Evolutionary conservation across 352 stramenopile genomes (phyloP), one percentile per base, ranked within the genome.

Genomic region (Phytopythium chamaehyphon): DNA sequence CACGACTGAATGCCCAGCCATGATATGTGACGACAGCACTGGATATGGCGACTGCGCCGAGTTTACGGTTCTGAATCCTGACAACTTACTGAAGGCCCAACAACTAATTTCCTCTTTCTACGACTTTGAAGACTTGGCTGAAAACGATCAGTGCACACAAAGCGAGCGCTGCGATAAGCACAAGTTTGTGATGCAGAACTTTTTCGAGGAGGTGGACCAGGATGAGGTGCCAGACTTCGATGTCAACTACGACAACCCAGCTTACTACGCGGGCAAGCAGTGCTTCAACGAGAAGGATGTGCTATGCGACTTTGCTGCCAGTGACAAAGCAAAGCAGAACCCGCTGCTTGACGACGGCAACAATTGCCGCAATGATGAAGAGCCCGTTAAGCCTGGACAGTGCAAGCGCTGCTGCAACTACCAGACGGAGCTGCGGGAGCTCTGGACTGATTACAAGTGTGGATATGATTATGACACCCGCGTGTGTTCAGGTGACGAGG

Each of bases 381-480:
- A 59, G 0, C 76, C 76, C 8, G 70, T 84, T 6, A 33, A 44
- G 9, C 15, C 42, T 0, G 56, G 64, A 0, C 61, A 71, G 33
- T 88, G 76, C 62, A 70, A 58, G 12, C 58, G 73, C 14, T 88
- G 76, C 57, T 74, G 61, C 40, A 59, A 71, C 43, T 70, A 80
- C 54, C 51, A 59, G 15, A 85, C 71, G 0, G 51, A 55, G 23
- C 47, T 91, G 28, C 66, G 72, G 28, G 80, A 91, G 51, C 73
- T 60, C 39, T 89, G 73, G 75, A 71, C 62, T 12, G 63, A 86
- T 54, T 91, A 83, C 62, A 74, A 64, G 45, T 91, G 80, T 38
- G 61, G 60, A 26, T 69, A 56, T n/a, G 66, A 76, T 37, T 81
- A 80, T 38, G 75, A 83, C 18, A 47, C 62, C 2, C 50, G 60